Conservation (phyloP, 2,329 filamentous ascomycete genomes). For the Plectosphaerella sp. region DNA sequence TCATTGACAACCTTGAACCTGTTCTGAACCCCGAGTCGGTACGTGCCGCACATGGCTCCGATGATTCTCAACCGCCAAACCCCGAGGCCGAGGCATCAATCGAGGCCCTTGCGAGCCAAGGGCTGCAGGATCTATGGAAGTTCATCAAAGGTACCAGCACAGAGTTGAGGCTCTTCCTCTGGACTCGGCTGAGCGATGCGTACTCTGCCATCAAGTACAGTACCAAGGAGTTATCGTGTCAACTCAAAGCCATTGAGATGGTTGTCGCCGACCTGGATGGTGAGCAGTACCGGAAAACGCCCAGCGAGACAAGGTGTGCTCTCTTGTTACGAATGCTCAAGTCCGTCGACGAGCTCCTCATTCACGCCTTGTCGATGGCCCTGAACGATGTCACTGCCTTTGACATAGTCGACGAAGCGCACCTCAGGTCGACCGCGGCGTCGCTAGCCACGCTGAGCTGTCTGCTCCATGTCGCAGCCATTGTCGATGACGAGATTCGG, state of each 20-base stretch:
- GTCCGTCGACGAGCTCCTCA: constrained; percentile 71
- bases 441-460: constrained; percentile 68
- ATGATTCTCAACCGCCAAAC: no score
- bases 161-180: constrained; percentile 79
- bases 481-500: constrained; percentile 82
- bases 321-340: constrained; percentile 73
- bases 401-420: constrained; percentile 78
- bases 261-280: constrained; percentile 59
- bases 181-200: constrained; percentile 85
- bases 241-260: constrained; percentile 80
- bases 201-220: constrained; percentile 81
- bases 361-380: constrained; percentile 64
- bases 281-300: constrained; percentile 59
- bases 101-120: constrained; percentile 47
- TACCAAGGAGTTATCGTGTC: constrained; percentile 85
- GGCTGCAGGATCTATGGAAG: constrained; percentile 73
- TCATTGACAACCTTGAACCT: constrained; percentile 90
- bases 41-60: constrained; percentile 19
- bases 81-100: constrained; percentile 25
- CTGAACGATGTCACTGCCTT: constrained; percentile 67
- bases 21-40: constrained; percentile 73
- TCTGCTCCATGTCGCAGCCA: constrained; percentile 72
- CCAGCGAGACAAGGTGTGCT: constrained; percentile 61
- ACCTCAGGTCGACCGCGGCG: constrained; percentile 68
- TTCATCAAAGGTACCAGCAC: constrained; percentile 80